Evolutionary conservation across 2,329 filamentous ascomycete genomes (phyloP), one percentile per base, ranked within the genome.

Genomic region (Hymenoscyphus salicellus): DNA sequence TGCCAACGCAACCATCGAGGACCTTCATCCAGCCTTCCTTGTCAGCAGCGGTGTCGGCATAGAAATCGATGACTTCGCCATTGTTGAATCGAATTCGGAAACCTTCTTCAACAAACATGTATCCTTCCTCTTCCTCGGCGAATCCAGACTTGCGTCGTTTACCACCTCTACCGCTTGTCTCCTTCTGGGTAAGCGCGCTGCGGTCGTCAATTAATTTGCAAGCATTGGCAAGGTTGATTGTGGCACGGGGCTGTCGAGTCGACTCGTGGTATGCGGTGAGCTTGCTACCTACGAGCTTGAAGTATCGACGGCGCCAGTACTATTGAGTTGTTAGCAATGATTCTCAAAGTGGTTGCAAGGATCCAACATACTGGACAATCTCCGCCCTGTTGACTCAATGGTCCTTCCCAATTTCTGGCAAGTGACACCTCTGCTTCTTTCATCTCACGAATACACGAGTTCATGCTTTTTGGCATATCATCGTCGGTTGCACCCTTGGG

Each of bases 381-480:
- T 72, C 95, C 95, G 75, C 95, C 95, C 79, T 99, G 95, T 77
- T 99, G 95, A 76, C 93, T 97, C 65, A 99, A 81, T 74, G 90
- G 88, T 33, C 95, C 94, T 77, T 99, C 94, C 83, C 86, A 96
- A 72, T 87, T 89, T 67, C 90, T 87, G 58, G 89, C 84, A 67
- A 90, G 85, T 67, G 91, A 84, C 76, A 91, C 90, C 76, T 97
- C 93, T 1, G 94, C 93, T 61, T 94, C 92, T 78, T 90, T 92
- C 79, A 99, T 88, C 80, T 98, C 95, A 20, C 95, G 86, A 71
- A 98, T 90, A 77, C 93, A 97, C 55, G 92, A 91, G 78, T 95
- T 96, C 93, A 99, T 97, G 81, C 93, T 97, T 87, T 98, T 98
- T 62, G 95, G 95, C 92, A 99, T 97, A 71, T 98, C 94, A 17